Percentiles rank a stretch among this genome's conserved stretches.
Evolutionary conservation across 768 basidiomycete genomes (phyloP).

Genomic region (Lactarius hengduanensis): DNA sequence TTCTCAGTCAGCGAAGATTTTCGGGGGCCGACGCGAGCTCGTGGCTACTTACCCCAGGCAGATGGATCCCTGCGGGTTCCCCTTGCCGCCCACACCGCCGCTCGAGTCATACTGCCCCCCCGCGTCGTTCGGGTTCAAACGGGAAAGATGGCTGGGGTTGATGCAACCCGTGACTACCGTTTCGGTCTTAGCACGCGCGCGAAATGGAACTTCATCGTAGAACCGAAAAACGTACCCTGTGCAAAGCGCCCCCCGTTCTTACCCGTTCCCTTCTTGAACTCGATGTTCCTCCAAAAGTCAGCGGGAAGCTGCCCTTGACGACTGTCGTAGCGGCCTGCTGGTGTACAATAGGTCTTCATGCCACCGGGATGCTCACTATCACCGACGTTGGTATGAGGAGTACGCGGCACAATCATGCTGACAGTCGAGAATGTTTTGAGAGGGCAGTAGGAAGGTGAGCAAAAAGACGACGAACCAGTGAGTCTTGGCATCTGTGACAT

Average conservation of each 20-base stretch:
- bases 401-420: slow-evolving; percentile 35
- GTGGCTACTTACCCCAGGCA: slow-evolving; percentile 45
- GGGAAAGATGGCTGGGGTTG: slow-evolving; percentile 41
- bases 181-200: not conserved
- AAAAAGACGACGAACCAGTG: slow-evolving; percentile 43
- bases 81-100: slow-evolving; percentile 49
- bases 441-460: slow-evolving; percentile 24
- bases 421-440: not conserved
- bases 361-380: slow-evolving; percentile 57
- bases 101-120: slow-evolving; percentile 62
- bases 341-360: slow-evolving; percentile 54
- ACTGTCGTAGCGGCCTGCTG: slow-evolving; percentile 40
- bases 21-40: not conserved
- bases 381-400: slow-evolving; percentile 52
- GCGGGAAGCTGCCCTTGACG: slow-evolving; percentile 46
- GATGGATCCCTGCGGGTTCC: slow-evolving; percentile 51
- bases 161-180: slow-evolving; percentile 57
- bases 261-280: slow-evolving; percentile 44
- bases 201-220: too few relatives aligned
- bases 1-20: not conserved
- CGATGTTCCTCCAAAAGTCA: slow-evolving; percentile 53
- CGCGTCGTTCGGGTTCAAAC: slow-evolving; percentile 47
- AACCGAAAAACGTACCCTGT: slow-evolving; percentile 40
- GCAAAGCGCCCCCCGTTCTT: slow-evolving; percentile 43
- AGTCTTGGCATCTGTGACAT: slow-evolving; percentile 42